Evolutionary conservation across 306 rosid genomes (phyloP), one percentile per base, ranked within the genome.

Genomic region (Oxytropis ochrocephala): DNA sequence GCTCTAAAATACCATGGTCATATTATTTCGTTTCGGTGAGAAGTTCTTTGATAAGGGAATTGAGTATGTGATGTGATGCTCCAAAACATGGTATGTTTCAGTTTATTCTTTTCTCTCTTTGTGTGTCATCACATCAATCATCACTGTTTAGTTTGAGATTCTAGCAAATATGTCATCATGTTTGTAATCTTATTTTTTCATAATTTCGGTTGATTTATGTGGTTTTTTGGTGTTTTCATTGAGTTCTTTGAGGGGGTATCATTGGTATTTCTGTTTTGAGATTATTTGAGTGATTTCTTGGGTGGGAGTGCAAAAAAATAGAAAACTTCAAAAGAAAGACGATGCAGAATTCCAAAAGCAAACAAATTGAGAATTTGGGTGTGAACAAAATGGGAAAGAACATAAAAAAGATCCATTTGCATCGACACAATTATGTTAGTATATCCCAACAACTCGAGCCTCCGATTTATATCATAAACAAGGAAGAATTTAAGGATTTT

Each of bases 401-500:
- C 38, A 53, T 53, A 11, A 53, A 12, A 52, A 53, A 87, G 75
- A 91, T 89, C 71, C 87, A 88, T 2, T 16, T 82, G 16, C 87
- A 89, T 74, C 94, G 81, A 14, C 83, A 87, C 21, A 87, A 85
- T 77, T 82, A 75, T 16, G 64, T 60, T 24, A 24, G 29, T 24
- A 3, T 3, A 24, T 24, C 3, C 29, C 29, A 24, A 35, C 95
- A 88, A 27, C 92, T 90, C 59, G 92, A 88, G 70, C 90, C 97
- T 70, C 92, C 81, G 82, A 92, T 91, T 49, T 91, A 88, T 83
- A 88, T 86, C 75, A 91, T 91, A 70, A 91, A 89, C 83, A 91
- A 86, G 86, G 85, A 88, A 44, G 96, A 91, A 17, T 91, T 91
- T 57, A 78, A 96, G 50, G 83, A 82, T 70, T 79, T 91, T 52